Base-by-base conservation (phyloP, 2,329 filamentous ascomycete genomes). In the Calonectria pseudoreteaudii region DNA sequence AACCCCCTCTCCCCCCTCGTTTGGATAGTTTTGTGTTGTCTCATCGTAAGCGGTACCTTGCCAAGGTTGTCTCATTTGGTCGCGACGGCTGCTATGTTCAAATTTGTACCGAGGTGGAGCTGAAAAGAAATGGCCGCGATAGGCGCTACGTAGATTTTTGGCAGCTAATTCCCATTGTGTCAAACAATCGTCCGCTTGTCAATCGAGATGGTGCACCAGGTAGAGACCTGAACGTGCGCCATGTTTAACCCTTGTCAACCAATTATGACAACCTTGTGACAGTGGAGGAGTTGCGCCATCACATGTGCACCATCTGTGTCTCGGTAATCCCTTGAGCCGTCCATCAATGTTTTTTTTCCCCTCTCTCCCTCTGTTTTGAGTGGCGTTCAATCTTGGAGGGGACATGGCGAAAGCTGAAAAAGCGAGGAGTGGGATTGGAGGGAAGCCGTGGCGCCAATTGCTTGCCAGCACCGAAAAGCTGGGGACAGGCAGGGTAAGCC, bases 401-500 rank as follows among this genome's bases (percentile, higher is more conserved):
- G 67, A n/a, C 65, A 70, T 53, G 44, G 14, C 20, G 52, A 47
- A 10, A 60, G 36, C 36, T 44, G 62, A 58, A 71, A 58, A 58
- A 58, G 34, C 30, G 53, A n/a, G 20, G 53, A 58, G 9, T 58
- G 31, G 53, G 36, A 58, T 36, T 53, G 49, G 60, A 47, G 36
- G 60, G 44, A 30, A 71, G 30, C 49, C 20, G 38, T 65, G 60
- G 36, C 44, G 38, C 38, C 28, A 18, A 56, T 70, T 34, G 31
- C 38, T 56, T 41, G 50, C 69, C 36, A 44, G 41, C 49, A 38
- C 50, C 52, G 30, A 60, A 41, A 60, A 71, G 47, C 38, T 66
- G 62, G 62, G 50, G 69, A 58, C 52, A 53, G 30, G 52, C 56
- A 66, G 50, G 52, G 58, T 64, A 62, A 66, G 64, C 69, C 38